Evolutionary conservation across 2,329 filamentous ascomycete genomes (phyloP), one percentile per base, ranked within the genome.

Genomic region (Neonectria coccinea): DNA sequence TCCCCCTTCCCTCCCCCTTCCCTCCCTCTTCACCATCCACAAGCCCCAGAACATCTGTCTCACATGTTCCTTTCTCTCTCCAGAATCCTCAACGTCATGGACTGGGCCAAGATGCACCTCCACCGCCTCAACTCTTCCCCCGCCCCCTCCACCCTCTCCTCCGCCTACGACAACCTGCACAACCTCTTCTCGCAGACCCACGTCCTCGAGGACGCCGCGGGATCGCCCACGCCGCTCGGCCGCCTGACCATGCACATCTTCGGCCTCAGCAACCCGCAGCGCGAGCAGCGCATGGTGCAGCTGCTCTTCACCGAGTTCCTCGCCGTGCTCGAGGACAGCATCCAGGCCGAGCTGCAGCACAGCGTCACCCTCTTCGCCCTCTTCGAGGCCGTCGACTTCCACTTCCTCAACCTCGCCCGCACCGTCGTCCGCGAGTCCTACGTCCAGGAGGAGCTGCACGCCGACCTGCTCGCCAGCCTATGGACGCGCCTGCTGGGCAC

Each of bases 41-140:
- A 10, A 31, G 25, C 29, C 51, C 25, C 25, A 47, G 33, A 45
- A 27, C 57, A 20, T 33, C 58, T 5, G 48, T 68, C 67, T 71
- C 57, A 69, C 56, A 54, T 20, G 48, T 18, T 16, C 12, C 18
- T 53, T 45, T 22, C 47, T 52, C 16, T 25, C 41, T 44, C 50
- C 73, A 91, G 91, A 65, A 97, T 97, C 70, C 85, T 98, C 39
- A 91, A 96, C 65, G 93, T 97, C 56, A 97, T 98, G 94, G 93
- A 97, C 76, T 97, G 95, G 95, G 92, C 93, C 14, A 91, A 91
- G 75, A 89, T 94, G 69, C 94, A 97, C 78, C 87, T 98, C 14
- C 85, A 89, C 65, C 89, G 89, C 50, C 82, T 96, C 61, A 87
- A 89, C 66, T 83, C 84, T 22, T 81, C 86, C 20, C 88, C 89